These are phyloP conservation scores for Bidens hawaiensis DNA, from an alignment of 140 eudicot genomes.

Conservation along the genomic window DNA sequence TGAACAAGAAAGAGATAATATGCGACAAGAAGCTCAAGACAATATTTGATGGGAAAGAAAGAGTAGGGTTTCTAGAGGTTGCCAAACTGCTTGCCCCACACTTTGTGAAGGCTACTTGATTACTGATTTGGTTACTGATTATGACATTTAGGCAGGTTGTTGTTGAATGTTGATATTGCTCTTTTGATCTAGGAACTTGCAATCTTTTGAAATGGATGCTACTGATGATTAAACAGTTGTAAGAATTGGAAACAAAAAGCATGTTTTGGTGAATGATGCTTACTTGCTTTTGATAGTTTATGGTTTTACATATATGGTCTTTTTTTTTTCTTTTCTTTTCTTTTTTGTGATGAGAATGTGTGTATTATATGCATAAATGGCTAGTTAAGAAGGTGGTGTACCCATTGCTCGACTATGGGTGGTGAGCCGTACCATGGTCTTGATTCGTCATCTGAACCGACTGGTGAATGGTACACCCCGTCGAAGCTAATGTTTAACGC, in stretches of 20 bases:
- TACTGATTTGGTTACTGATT: background rate
- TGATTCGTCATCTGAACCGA: constrained; percentile 78
- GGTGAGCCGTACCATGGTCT: constrained; percentile 98
- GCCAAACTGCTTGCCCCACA: constrained; percentile 38
- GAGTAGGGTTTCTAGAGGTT: constrained; percentile 39
- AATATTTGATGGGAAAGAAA: constrained; percentile 40
- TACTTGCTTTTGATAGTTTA: no score
- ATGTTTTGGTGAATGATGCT: constrained; percentile 9
- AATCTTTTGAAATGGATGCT: constrained; percentile 15
- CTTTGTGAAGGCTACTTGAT: constrained; percentile 29
- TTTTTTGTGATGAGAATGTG: constrained; percentile 22
- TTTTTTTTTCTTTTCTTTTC: no score
- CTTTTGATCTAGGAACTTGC: constrained; percentile 23
- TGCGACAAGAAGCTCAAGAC: constrained; percentile 43
- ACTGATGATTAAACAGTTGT: constrained; percentile 1
- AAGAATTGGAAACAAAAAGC: background rate
- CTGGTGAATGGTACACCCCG: constrained; percentile 94
- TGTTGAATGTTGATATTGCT: constrained; percentile 25
- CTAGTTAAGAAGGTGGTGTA: constrained; percentile 58
- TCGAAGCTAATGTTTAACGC: constrained; percentile 77
- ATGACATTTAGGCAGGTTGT: constrained; percentile 11
- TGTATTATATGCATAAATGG: constrained; percentile 18
- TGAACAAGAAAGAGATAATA: constrained; percentile 31
- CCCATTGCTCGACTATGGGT: constrained; percentile 79
- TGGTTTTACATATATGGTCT: constrained; percentile 7